Percentiles rank a stretch among this genome's conserved stretches.
Conservation (phyloP, 371 early-diverging fungal species). For the Blastocladiella emersonii region DNA sequence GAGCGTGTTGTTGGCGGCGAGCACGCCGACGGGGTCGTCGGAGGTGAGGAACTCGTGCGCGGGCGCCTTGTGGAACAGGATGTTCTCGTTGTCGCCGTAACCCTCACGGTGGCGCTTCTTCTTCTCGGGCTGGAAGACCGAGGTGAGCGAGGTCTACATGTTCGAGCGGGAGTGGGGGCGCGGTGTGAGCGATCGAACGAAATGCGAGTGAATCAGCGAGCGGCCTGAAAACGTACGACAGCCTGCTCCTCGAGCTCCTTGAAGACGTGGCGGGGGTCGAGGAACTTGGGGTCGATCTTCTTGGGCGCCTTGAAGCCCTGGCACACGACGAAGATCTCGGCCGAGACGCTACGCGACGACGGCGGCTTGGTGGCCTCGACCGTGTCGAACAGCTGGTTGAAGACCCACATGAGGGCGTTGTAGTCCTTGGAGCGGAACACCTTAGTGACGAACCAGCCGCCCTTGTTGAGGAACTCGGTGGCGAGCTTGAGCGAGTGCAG, state of each 20-base stretch:
- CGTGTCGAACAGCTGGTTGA: slow-evolving; percentile 91
- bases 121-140: slow-evolving; percentile 39
- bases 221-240: slow-evolving; percentile 7
- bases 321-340: slow-evolving; percentile 99
- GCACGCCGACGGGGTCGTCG: slow-evolving; percentile 56
- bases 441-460: slow-evolving; percentile 98
- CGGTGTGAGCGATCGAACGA: not conserved
- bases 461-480: slow-evolving; percentile 82
- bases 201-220: too few relatives aligned
- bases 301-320: slow-evolving; percentile 87
- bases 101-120: slow-evolving; percentile 82
- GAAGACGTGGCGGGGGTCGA: slow-evolving; percentile 93
- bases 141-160: slow-evolving; percentile 11
- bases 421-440: slow-evolving; percentile 99
- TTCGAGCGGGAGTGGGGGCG: fast-evolving
- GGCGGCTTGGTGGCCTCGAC: slow-evolving; percentile 99
- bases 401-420: slow-evolving; percentile 95
- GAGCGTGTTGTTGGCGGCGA: slow-evolving; percentile 62
- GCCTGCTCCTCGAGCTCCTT: slow-evolving; percentile 61
- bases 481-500: slow-evolving; percentile 92
- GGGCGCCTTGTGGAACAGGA: slow-evolving; percentile 52
- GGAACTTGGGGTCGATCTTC: slow-evolving; percentile 84
- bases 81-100: slow-evolving; percentile 89
- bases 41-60: slow-evolving; percentile 63
- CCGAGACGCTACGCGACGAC: slow-evolving; percentile 98